Percentiles rank a stretch among this genome's conserved stretches.
These are phyloP conservation scores for Cerrena zonata DNA, from an alignment of 1,284 basidiomycete species.

Conservation along the genomic window DNA sequence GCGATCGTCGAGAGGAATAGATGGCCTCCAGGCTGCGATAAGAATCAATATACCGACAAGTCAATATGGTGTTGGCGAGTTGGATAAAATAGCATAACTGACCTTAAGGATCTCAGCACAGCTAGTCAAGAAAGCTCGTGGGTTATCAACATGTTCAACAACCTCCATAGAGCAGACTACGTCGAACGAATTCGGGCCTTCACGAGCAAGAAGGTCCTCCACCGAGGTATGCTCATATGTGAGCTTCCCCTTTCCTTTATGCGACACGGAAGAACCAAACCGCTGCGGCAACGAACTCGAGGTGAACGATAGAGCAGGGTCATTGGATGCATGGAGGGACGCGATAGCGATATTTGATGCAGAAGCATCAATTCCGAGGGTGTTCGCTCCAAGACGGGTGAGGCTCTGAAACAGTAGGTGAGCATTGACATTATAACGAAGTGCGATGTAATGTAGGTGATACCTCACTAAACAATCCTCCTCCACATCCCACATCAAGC, in stretches of 20 bases:
- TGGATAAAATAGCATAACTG: constrained; percentile 16
- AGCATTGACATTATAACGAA: neutral
- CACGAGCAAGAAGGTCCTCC: constrained; percentile 54
- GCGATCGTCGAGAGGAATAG: constrained; percentile 95
- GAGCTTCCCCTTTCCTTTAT: constrained; percentile 31
- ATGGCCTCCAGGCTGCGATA: constrained; percentile 82
- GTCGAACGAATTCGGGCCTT: constrained; percentile 69
- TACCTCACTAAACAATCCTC: constrained; percentile 90
- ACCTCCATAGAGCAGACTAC: constrained; percentile 98
- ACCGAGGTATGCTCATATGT: constrained; percentile 76
- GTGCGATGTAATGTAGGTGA: neutral
- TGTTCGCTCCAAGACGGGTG: constrained; percentile 80
- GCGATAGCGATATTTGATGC: constrained; percentile 84
- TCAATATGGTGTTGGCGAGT: too few species aligned
- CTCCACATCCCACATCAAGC: constrained; percentile 90
- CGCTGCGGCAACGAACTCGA: constrained; percentile 6
- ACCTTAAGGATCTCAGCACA: constrained; percentile 85
- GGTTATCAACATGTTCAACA: constrained; percentile 93
- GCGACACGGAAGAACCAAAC: constrained; percentile 5
- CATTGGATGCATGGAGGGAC: constrained; percentile 72
- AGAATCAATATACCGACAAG: too few species aligned
- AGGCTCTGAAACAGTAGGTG: constrained; percentile 56
- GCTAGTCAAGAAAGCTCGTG: constrained; percentile 75
- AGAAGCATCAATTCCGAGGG: constrained; percentile 88
- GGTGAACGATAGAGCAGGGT: constrained; percentile 49